phyloP scores from a whole-genome alignment of 768 basidiomycete species.

The Auriscalpium vulgare region DNA sequence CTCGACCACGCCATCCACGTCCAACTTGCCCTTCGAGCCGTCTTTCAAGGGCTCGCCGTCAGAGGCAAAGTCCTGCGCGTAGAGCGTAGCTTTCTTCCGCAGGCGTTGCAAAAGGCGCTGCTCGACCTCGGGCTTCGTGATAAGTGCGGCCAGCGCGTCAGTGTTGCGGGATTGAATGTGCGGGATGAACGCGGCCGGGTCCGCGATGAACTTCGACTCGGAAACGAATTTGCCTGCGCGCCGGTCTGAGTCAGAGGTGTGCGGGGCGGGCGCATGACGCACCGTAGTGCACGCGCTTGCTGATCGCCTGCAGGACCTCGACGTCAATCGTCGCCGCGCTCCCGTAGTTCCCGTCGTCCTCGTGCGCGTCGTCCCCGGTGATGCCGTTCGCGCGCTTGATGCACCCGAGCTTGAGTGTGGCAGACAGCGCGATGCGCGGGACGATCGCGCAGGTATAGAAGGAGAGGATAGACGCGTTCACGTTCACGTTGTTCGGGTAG shows the following conservation, averaged over 20 bases:
- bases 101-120: slow-evolving; percentile 73
- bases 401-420: slow-evolving; percentile 58
- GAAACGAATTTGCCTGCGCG: slow-evolving; percentile 92
- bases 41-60: slow-evolving; percentile 48
- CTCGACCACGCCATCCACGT: slow-evolving; percentile 87
- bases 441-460: slow-evolving; percentile 89
- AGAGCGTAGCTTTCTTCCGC: slow-evolving; percentile 70
- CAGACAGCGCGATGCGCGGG: slow-evolving; percentile 75
- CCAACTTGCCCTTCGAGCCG: slow-evolving; percentile 58
- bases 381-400: slow-evolving; percentile 63
- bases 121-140: slow-evolving; percentile 98
- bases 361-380: slow-evolving; percentile 56
- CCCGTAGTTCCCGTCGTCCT: slow-evolving; percentile 98
- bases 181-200: slow-evolving; percentile 85
- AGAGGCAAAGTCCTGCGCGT: slow-evolving; percentile 75
- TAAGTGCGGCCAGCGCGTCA: slow-evolving; percentile 70
- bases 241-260: background rate
- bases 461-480: slow-evolving; percentile 74
- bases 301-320: slow-evolving; percentile 95
- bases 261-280: slow-evolving; percentile 15
- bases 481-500: slow-evolving; percentile 74
- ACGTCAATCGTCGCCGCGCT: slow-evolving; percentile 92
- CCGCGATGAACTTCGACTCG: slow-evolving; percentile 88
- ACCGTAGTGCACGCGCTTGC: slow-evolving; percentile 98
- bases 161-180: slow-evolving; percentile 81